A percentile compares a stretch with the other conserved stretches of the same genome.
Conservation (phyloP, 768 basidiomycete species). For the Mycena galericulata region DNA sequence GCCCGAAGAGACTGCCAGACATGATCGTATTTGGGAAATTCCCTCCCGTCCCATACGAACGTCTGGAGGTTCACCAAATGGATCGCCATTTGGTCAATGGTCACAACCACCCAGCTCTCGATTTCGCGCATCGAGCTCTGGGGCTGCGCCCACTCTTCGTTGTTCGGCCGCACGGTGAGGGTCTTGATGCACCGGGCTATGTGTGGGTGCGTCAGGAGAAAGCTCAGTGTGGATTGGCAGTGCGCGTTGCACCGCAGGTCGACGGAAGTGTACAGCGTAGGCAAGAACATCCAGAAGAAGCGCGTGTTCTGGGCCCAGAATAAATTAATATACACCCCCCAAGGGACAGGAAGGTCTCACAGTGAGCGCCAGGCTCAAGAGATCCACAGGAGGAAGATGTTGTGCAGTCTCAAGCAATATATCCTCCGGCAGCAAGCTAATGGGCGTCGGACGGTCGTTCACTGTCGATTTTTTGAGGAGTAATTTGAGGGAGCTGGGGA, state of each 20-base stretch:
- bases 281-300: slow-evolving; percentile 25
- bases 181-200: slow-evolving; percentile 28
- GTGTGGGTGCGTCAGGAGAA: slow-evolving; percentile 27
- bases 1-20: slow-evolving; percentile 29
- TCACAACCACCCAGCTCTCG: slow-evolving; percentile 34
- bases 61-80: slow-evolving; percentile 29
- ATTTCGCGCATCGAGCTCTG: slow-evolving; percentile 28
- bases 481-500: slow-evolving; percentile 34
- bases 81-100: slow-evolving; percentile 30
- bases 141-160: slow-evolving; percentile 30
- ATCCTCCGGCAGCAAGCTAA: slow-evolving; percentile 30
- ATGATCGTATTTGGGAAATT: slow-evolving; percentile 30
- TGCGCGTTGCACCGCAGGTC: slow-evolving; percentile 32
- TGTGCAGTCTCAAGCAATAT: slow-evolving; percentile 29
- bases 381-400: slow-evolving; percentile 23
- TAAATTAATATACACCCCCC: slow-evolving; percentile 3
- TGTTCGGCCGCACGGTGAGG: slow-evolving; percentile 32
- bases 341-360: slow-evolving; percentile 17
- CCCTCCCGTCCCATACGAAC: no score
- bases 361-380: slow-evolving; percentile 33
- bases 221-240: slow-evolving; percentile 29
- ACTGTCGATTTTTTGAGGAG: slow-evolving; percentile 26
- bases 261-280: slow-evolving; percentile 30
- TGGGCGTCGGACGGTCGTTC: background rate
- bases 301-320: slow-evolving; percentile 22